Base-by-base conservation (phyloP, 352 stramenopile genomes). In the Pythium myriotylum region DNA sequence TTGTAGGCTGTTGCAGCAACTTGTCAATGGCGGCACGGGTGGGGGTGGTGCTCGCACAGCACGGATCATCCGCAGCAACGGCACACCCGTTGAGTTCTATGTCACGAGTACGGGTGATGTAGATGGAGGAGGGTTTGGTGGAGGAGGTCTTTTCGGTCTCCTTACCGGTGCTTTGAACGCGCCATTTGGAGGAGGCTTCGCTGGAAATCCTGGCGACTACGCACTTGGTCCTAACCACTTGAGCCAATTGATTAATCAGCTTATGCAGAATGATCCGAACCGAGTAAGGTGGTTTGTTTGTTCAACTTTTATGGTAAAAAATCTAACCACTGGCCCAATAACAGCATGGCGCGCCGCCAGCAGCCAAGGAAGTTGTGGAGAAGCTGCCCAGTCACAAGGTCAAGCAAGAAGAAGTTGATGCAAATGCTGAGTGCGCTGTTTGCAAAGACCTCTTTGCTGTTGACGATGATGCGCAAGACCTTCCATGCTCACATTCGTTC, bases 241-340 rank as follows among this genome's bases (percentile, higher is more conserved):
- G 16, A 67, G 46, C 39, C 92, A 72, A 45, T 73, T 95, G 23
- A 94, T 95, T 53, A 94, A 94, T 60, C 86, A 95, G 57, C 77
- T 95, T 19, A 95, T 95, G 86, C 84, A 93, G 52, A 93, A 94
- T 65, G 86, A 95, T 32, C 73, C 84, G 8, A 95, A 93, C 59
- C 73, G 86, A 65, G 86, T 94, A 80, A 62, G 77, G n/a, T n/a
- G n/a, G n/a, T n/a, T n/a, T n/a, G n/a, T 67, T 3, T 4, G 14
- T 4, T 39, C 27, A 6, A 39, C 12, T 23, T 27, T 14, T 14
- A 4, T 29, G 35, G 27, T 9, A 9, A n/a, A 17, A 53, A n/a
- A n/a, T n/a, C n/a, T n/a, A n/a, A n/a, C n/a, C n/a, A n/a, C n/a
- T n/a, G n/a, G n/a, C n/a, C n/a, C n/a, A n/a, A n/a, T n/a, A 63